Percentiles rank a stretch among this genome's conserved stretches.
Evolutionary conservation across 148 eudicot species (phyloP).

Genomic region (Rhododendron ovatum): DNA sequence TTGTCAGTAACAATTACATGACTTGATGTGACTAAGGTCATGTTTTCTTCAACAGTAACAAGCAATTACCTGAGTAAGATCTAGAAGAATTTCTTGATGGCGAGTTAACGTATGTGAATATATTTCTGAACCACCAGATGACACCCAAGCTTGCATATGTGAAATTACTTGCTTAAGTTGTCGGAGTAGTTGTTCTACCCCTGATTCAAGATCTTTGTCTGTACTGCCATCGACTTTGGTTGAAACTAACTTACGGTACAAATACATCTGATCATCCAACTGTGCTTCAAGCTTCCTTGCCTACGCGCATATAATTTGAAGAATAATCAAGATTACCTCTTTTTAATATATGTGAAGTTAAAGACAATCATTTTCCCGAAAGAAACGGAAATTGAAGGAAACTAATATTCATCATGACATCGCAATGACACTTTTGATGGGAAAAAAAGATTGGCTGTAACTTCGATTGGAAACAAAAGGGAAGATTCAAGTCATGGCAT

Average conservation of each 20-base stretch:
- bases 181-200: slow-evolving; percentile 65
- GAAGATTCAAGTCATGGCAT: background rate
- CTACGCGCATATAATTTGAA: slow-evolving; percentile 26
- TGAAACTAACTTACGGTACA: slow-evolving; percentile 71
- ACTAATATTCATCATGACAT: background rate
- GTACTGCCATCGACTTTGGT: slow-evolving; percentile 51
- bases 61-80: slow-evolving; percentile 73
- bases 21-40: background rate
- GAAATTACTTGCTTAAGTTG: slow-evolving; percentile 77
- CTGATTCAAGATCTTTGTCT: slow-evolving; percentile 68
- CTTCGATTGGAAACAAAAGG: background rate
- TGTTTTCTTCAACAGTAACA: background rate
- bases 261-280: slow-evolving; percentile 92
- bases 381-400: background rate
- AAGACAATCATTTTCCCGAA: background rate
- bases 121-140: slow-evolving; percentile 91
- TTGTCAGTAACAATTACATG: background rate
- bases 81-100: slow-evolving; percentile 95
- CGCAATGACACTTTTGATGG: background rate
- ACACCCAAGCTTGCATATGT: slow-evolving; percentile 96
- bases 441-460: background rate
- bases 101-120: slow-evolving; percentile 97
- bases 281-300: slow-evolving; percentile 98
- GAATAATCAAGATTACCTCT: background rate
- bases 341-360: background rate